These are phyloP conservation scores for Bremia lactucae DNA, from an alignment of 352 stramenopile species.

Conservation along the genomic window DNA sequence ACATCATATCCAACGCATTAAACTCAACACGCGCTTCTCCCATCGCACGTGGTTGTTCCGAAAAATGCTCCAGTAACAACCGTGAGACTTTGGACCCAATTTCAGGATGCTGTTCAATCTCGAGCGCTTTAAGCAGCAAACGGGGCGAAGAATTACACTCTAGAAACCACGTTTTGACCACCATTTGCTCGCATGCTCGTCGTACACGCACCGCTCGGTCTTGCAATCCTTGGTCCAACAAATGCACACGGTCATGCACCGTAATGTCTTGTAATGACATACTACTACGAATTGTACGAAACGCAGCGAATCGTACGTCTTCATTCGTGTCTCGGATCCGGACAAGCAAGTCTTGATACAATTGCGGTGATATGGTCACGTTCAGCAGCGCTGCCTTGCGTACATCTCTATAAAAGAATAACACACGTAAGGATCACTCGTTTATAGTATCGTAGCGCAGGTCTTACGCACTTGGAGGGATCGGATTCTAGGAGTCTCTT, in stretches of 20 bases:
- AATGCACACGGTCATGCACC: constrained; percentile 51
- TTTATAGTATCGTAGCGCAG: too few species aligned
- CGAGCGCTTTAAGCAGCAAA: constrained; percentile 41
- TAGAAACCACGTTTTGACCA: constrained; percentile 57
- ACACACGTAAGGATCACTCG: too few species aligned
- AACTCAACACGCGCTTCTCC: constrained; percentile 25
- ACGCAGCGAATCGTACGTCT: constrained; percentile 52
- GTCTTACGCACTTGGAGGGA: constrained; percentile 64
- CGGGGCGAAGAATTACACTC: constrained; percentile 41
- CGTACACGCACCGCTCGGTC: constrained; percentile 44
- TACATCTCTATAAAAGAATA: constrained; percentile 39
- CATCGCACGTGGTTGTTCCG: constrained; percentile 26
- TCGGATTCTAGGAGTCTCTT: constrained; percentile 56
- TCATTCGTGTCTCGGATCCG: constrained; percentile 66
- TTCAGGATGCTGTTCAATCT: constrained; percentile 48
- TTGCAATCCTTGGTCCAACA: constrained; percentile 66
- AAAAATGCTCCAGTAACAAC: constrained; percentile 37
- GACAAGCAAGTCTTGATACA: constrained; percentile 48
- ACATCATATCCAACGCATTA: constrained; percentile 38
- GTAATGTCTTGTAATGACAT: constrained; percentile 44
- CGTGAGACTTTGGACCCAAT: constrained; percentile 41
- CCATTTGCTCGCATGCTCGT: constrained; percentile 55
- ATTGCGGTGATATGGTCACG: constrained; percentile 31
- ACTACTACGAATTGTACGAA: constrained; percentile 36
- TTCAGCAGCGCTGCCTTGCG: constrained; percentile 48